Evolutionary conservation across 148 eudicot genomes (phyloP).

Genomic region (Silene latifolia): DNA sequence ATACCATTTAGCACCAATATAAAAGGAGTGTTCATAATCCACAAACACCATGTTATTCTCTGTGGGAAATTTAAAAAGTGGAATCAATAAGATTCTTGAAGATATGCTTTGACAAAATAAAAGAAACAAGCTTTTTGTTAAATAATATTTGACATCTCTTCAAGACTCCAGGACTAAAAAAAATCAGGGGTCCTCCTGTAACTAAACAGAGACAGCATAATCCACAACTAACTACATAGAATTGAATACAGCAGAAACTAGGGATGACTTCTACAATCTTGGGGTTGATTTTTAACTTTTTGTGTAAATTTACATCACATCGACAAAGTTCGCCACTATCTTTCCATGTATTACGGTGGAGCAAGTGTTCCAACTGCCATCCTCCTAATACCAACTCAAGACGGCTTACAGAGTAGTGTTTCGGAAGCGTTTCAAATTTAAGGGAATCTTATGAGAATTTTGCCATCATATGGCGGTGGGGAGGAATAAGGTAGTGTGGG

Average conservation of each 20-base stretch:
- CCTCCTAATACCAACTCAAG: background rate
- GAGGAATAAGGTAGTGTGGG: background rate
- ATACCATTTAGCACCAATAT: conserved; percentile 19
- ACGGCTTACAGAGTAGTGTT: background rate
- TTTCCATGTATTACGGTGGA: background rate
- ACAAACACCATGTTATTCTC: conserved; percentile 24
- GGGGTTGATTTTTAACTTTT: too few relatives aligned
- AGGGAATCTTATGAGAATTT: too few relatives aligned
- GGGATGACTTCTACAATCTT: background rate
- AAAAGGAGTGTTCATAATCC: conserved; percentile 17
- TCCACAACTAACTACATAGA: background rate
- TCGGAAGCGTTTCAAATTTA: too few relatives aligned
- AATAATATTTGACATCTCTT: background rate
- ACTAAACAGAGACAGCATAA: background rate
- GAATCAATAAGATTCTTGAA: conserved; percentile 16
- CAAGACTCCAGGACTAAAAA: background rate
- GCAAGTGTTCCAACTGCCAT: background rate
- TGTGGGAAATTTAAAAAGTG: conserved; percentile 13
- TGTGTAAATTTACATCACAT: background rate
- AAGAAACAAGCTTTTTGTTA: conserved; percentile 1
- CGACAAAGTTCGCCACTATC: background rate
- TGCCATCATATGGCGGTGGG: too few relatives aligned
- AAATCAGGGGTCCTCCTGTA: background rate
- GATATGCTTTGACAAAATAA: background rate
- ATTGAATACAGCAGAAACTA: background rate